These are phyloP conservation scores for Morella rubra DNA, from an alignment of 306 rosid genomes.

Conservation along the genomic window DNA sequence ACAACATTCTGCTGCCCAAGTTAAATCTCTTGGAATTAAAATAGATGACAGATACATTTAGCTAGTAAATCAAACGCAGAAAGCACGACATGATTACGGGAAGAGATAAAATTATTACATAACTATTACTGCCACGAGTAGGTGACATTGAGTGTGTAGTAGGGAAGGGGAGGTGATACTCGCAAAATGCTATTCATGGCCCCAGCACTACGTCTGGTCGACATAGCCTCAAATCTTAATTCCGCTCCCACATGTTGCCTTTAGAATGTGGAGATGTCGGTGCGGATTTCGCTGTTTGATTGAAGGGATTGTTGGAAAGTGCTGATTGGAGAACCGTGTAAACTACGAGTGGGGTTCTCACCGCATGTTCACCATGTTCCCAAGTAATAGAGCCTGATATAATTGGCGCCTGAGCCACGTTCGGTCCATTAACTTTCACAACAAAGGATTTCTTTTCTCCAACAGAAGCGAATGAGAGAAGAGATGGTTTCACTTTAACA, in stretches of 20 bases:
- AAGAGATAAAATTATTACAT: no score
- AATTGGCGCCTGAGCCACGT: conserved; percentile 25
- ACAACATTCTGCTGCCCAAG: no score
- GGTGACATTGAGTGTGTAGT: no score
- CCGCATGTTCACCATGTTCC: conserved; percentile 16
- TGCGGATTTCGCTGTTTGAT: not conserved
- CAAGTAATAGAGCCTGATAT: conserved; percentile 26
- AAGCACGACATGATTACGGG: no score
- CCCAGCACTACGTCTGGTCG: not conserved
- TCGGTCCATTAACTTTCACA: conserved; percentile 13
- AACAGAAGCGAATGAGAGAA: conserved; percentile 23
- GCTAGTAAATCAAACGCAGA: no score
- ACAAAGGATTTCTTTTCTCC: conserved; percentile 28
- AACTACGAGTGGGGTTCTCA: conserved; percentile 32
- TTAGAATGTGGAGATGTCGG: not conserved
- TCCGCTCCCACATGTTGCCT: not conserved
- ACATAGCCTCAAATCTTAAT: not conserved
- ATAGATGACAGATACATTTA: no score
- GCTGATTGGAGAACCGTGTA: conserved; percentile 23
- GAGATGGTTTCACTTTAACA: conserved; percentile 17
- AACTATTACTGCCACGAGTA: no score
- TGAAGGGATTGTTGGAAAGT: not conserved
- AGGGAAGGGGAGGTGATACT: not conserved
- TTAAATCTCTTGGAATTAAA: no score
- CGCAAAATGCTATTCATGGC: not conserved